phyloP scores from a whole-genome alignment of 2,329 filamentous ascomycete species.

The Trichoderma hamatum region DNA sequence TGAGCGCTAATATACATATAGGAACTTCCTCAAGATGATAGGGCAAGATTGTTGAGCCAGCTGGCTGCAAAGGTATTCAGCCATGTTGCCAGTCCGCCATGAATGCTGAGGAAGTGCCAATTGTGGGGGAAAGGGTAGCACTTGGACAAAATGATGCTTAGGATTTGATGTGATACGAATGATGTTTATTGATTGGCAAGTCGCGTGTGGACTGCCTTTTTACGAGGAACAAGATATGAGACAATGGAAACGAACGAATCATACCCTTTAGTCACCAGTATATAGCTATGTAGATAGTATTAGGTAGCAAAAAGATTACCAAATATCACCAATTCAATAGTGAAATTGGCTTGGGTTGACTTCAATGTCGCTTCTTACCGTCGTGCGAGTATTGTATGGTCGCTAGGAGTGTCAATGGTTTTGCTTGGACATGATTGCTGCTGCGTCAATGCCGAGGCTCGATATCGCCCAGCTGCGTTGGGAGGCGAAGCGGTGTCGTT shows the following conservation, averaged over 20 bases:
- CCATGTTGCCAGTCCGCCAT: slow-evolving; percentile 63
- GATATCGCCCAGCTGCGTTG: not conserved
- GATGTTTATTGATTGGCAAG: not conserved
- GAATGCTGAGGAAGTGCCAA: slow-evolving; percentile 43
- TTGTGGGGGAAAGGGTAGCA: slow-evolving; percentile 53
- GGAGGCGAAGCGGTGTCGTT: not conserved
- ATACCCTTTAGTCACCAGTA: not conserved
- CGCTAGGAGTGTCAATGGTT: not conserved
- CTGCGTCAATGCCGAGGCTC: not conserved
- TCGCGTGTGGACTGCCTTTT: not conserved
- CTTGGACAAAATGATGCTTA: slow-evolving; percentile 29
- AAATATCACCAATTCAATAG: not conserved
- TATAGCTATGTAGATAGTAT: not conserved
- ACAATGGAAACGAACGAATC: slow-evolving; percentile 22
- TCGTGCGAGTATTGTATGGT: not conserved
- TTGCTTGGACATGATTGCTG: not conserved
- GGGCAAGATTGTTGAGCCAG: slow-evolving; percentile 78
- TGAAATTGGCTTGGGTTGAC: not conserved
- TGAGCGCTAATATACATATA: slow-evolving; percentile 39
- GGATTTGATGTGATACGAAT: not conserved
- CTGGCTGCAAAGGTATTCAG: slow-evolving; percentile 86
- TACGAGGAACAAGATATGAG: slow-evolving; percentile 1
- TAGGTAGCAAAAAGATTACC: not conserved
- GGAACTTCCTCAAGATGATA: slow-evolving; percentile 82
- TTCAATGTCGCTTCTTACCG: not conserved